Evolutionary conservation across 768 basidiomycete species (phyloP), one percentile per base, ranked within the genome.

Genomic region (Suillus tomentosus): DNA sequence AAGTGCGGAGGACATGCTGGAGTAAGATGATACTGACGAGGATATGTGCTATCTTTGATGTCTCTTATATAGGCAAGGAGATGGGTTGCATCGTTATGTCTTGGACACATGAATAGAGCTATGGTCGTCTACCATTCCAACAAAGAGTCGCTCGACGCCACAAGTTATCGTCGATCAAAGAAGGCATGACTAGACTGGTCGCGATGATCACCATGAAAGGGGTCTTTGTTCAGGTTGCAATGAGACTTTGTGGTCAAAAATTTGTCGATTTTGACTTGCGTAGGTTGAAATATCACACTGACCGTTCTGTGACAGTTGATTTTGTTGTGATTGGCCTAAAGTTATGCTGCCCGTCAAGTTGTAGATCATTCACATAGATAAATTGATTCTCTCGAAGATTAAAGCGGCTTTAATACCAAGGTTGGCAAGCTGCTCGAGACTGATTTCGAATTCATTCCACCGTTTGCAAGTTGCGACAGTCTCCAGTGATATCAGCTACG

Each of bases 21-120:
- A 24, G 31, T 24, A 19, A 37, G 15, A 42, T 36, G 34, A 14
- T 61, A 59, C 24, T 60, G 34, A 58, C 13, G 36, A 36, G 19
- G 34, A n/a, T 34, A 34, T n/a, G 19, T 54, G 34, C 6, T 10
- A 34, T 58, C 4, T 42, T 31, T 31, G n/a, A 40, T 58, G 19
- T 22, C 10, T 60, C 13, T 62, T 62, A 60, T 62, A 62, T 59
- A 55, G 13, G 3, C 17, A 54, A 34, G 53, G 53, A 19, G 19
- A 34, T 54, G 13, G 37, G 31, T n/a, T 36, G 34, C 17, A 31
- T 31, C 27, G 17, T 5, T 15, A 22, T 42, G 11, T 60, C 17
- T 37, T 62, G 61, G 22, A 62, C 53, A 34, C 60, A 22, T n/a
- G 40, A n/a, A 10, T 14, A 24, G 48, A 36, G 31, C 2, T 13